A percentile compares a stretch with the other conserved stretches of the same genome.
Conservation (phyloP, 371 early-diverging fungal species). For the Choanephora cucurbitarum region DNA sequence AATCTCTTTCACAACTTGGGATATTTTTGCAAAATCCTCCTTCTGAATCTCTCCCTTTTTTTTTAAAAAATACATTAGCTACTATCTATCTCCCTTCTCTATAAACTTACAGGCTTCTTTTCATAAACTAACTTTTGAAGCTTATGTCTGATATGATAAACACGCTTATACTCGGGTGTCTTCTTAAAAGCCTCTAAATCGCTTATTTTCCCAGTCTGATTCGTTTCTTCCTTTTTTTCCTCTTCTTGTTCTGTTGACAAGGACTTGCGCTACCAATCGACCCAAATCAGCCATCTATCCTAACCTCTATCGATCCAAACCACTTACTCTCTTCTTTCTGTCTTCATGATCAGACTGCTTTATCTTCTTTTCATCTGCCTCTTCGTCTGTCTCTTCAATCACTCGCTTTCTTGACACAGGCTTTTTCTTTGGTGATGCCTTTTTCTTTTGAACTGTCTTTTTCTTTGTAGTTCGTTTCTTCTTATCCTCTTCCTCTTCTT, state of each 20-base stretch:
- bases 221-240: conserved; percentile 8
- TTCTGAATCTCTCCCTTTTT: conserved; percentile 29
- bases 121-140: conserved; percentile 41
- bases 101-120: conserved; percentile 30
- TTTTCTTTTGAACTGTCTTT: background rate
- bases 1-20: conserved; percentile 30
- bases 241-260: conserved; percentile 22
- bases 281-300: background rate
- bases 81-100: background rate
- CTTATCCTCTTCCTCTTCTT: conserved; percentile 15
- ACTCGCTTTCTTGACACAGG: background rate
- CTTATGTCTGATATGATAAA: conserved; percentile 35
- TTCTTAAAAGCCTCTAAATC: conserved; percentile 21
- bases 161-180: conserved; percentile 16
- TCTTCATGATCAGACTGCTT: conserved; percentile 5
- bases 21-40: conserved; percentile 32
- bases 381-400: background rate
- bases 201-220: background rate
- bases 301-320: background rate
- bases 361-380: background rate
- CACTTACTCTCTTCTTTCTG: conserved; percentile 16
- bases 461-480: background rate
- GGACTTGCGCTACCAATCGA: conserved; percentile 16
- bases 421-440: conserved; percentile 5
- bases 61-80: too few relatives aligned